A percentile compares a stretch with the other conserved stretches of the same genome.
These are phyloP conservation scores for Polytolypa hystricis DNA, from an alignment of 2,329 filamentous ascomycete species.

Conservation along the genomic window DNA sequence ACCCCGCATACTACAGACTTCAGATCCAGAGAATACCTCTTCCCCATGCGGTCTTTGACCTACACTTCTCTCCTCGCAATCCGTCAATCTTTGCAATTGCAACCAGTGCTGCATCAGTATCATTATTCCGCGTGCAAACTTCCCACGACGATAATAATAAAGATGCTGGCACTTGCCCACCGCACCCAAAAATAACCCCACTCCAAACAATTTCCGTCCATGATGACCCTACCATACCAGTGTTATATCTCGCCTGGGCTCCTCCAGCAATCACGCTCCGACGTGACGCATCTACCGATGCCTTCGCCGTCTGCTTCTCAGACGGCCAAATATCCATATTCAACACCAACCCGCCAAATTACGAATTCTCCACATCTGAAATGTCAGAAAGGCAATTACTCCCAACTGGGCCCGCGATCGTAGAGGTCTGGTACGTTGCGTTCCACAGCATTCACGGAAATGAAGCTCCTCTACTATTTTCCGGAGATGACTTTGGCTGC, in stretches of 20 bases:
- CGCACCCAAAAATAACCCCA: slow-evolving; percentile 20
- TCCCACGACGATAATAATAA: slow-evolving; percentile 7
- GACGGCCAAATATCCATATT: slow-evolving; percentile 52
- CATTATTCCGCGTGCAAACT: slow-evolving; percentile 25
- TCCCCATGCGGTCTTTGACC: slow-evolving; percentile 67
- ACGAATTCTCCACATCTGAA: slow-evolving; percentile 21
- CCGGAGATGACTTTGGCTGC: slow-evolving; percentile 30
- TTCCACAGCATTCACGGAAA: not conserved
- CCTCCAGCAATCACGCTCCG: slow-evolving; percentile 27
- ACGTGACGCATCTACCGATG: slow-evolving; percentile 26
- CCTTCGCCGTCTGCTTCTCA: slow-evolving; percentile 62
- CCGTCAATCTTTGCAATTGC: slow-evolving; percentile 57
- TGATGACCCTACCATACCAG: slow-evolving; percentile 46
- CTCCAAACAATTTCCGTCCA: slow-evolving; percentile 40
- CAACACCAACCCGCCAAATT: slow-evolving; percentile 32
- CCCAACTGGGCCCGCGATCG: slow-evolving; percentile 35
- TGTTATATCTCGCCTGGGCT: slow-evolving; percentile 66
- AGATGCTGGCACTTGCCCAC: slow-evolving; percentile 5
- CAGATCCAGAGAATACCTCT: slow-evolving; percentile 50
- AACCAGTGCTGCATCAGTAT: slow-evolving; percentile 53
- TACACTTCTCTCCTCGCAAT: slow-evolving; percentile 60
- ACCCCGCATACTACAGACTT: slow-evolving; percentile 29
- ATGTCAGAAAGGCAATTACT: slow-evolving; percentile 66
- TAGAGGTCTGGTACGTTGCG: slow-evolving; percentile 33
- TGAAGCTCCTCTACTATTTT: slow-evolving; percentile 22